Base-by-base conservation (phyloP, 2,329 filamentous ascomycete species). In the Nothophoma quercina region DNA sequence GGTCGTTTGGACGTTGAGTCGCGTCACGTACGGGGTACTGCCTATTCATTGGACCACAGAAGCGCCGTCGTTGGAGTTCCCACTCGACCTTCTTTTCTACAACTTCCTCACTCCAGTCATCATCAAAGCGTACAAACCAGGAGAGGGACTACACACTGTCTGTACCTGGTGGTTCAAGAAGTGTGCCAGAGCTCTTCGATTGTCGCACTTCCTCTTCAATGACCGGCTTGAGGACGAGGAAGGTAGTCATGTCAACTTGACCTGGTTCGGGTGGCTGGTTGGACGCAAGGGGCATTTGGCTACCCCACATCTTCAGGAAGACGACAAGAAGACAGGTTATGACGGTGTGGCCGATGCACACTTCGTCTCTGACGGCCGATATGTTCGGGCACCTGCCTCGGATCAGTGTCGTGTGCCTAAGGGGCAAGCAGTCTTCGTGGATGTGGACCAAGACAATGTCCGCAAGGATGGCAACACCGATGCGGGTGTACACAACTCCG, bases 111-210 rank as follows among this genome's bases (percentile, higher is more conserved):
- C 97, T 81, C 95, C 95, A 0, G 78, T 96, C 40, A 87, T 93
- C 10, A 85, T 98, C 62, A 88, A 85, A 63, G 87, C 91, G 63
- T 88, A 96, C 75, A 90, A 89, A 69, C 93, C 93, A 2, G 91
- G 90, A 43, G 89, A 96, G 68, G 88, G 86, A 0, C 79, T 99
- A 3, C 89, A 96, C 63, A 80, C 83, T 47, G 88, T 97, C 81
- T 99, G 96, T 71, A 88, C 87, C 7, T 98, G 93, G 93, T 99
- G 95, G 91, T 96, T 99, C 77, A 88, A 89, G 62, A 86, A 85
- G 64, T 96, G 93, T 70, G 95, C 93, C 10, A 83, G 90, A 42
- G 78, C 82, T 32, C 79, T 99, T 44, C 85, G 93, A 18, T 80
- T 99, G 28, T 96, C 91, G 1, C 90, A 93, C 78, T 99, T 99